These are phyloP conservation scores for Blastobotrys indianensis DNA, from an alignment of 1,139 yeast species.

Conservation along the genomic window DNA sequence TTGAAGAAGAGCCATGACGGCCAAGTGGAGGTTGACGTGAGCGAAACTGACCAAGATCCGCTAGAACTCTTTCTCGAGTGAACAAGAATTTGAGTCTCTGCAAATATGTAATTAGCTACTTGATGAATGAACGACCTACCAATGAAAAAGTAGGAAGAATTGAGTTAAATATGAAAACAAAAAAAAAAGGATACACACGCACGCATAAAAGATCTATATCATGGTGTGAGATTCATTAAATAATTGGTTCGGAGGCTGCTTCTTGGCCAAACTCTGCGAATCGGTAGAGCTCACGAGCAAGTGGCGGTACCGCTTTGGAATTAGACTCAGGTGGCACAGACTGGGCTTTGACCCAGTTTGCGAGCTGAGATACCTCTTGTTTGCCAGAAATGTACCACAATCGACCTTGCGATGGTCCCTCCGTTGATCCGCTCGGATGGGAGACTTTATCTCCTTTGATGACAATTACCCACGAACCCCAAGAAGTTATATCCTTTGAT, in stretches of 20 bases:
- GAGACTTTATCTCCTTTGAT: conserved; percentile 7
- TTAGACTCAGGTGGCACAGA: conserved; percentile 2
- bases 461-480: conserved; percentile 33
- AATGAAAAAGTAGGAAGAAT: no score
- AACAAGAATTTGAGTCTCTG: no score
- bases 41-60: conserved; percentile 56
- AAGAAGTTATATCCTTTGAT: conserved; percentile 23
- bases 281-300: conserved; percentile 3
- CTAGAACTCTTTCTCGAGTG: conserved; percentile 23
- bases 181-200: no score
- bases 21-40: conserved; percentile 42
- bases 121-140: no score
- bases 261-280: conserved; percentile 2
- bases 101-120: no score
- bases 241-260: no score
- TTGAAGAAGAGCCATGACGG: conserved; percentile 30
- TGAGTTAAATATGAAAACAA: no score
- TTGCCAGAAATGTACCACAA: conserved; percentile 9
- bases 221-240: no score
- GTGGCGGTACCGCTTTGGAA: conserved; percentile 6
- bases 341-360: conserved; percentile 8
- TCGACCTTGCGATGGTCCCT: conserved; percentile 4
- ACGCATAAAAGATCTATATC: no score
- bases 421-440: conserved; percentile 6
- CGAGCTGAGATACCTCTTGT: conserved; percentile 4